Evolutionary conservation across 2,329 filamentous ascomycete species (phyloP).

Genomic region (Byssochlamys sp.): DNA sequence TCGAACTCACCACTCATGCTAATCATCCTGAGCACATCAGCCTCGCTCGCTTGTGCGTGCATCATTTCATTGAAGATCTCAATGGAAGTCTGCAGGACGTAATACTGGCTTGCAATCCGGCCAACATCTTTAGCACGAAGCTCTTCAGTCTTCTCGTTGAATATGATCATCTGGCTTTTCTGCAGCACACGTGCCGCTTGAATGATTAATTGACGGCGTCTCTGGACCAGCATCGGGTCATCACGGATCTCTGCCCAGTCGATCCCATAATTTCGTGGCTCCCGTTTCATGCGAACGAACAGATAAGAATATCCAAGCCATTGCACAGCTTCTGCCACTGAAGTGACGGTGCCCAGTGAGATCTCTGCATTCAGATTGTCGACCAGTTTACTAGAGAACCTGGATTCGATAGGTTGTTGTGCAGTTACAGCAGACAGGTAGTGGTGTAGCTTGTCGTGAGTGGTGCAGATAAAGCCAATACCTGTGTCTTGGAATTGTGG

Average conservation of each 20-base stretch:
- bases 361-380: constrained; percentile 97
- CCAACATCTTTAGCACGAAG: constrained; percentile 90
- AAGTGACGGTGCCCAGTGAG: constrained; percentile 85
- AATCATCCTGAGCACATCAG: constrained; percentile 90
- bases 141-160: constrained; percentile 88
- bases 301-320: constrained; percentile 98
- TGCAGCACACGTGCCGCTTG: constrained; percentile 80
- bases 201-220: constrained; percentile 74
- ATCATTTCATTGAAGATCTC: constrained; percentile 96
- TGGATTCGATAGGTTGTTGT: constrained; percentile 94
- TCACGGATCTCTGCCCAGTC: constrained; percentile 85
- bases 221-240: constrained; percentile 76
- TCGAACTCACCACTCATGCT: constrained; percentile 97
- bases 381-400: constrained; percentile 83
- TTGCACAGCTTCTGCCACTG: constrained; percentile 81
- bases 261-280: constrained; percentile 85
- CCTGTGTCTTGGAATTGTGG: constrained; percentile 96
- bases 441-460: constrained; percentile 82
- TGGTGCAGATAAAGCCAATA: constrained; percentile 96
- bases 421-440: constrained; percentile 89
- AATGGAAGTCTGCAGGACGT: constrained; percentile 85
- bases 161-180: constrained; percentile 96
- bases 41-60: constrained; percentile 73
- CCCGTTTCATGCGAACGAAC: constrained; percentile 90
- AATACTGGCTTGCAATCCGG: constrained; percentile 92